Conservation (phyloP, 2,329 filamentous ascomycete genomes). For the Knufia petricola region DNA sequence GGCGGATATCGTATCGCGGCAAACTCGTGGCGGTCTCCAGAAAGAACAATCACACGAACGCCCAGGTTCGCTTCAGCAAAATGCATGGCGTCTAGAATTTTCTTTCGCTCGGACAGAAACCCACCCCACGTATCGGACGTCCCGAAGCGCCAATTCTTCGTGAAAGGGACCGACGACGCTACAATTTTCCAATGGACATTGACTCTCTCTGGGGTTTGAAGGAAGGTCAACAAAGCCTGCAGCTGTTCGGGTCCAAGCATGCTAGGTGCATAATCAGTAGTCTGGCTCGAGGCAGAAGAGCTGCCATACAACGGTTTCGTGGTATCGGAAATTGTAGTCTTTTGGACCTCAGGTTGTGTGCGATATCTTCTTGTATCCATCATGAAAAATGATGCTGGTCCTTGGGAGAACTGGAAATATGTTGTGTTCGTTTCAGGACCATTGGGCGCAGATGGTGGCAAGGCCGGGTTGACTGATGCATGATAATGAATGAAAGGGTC, state of each 20-base stretch:
- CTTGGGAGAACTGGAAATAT: slow-evolving; percentile 83
- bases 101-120: slow-evolving; percentile 68
- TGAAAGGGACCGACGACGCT: slow-evolving; percentile 84
- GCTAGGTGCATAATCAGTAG: slow-evolving; percentile 51
- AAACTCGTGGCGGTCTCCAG: slow-evolving; percentile 94
- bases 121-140: slow-evolving; percentile 89
- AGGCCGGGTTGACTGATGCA: slow-evolving; percentile 70
- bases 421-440: slow-evolving; percentile 49
- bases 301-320: slow-evolving; percentile 12
- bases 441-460: slow-evolving; percentile 42
- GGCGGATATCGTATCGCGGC: slow-evolving; percentile 69
- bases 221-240: slow-evolving; percentile 66
- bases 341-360: slow-evolving; percentile 35
- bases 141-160: slow-evolving; percentile 92
- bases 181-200: slow-evolving; percentile 92
- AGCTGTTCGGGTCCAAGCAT: slow-evolving; percentile 80
- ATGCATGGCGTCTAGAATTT: slow-evolving; percentile 87
- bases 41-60: slow-evolving; percentile 71
- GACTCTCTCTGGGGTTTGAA: slow-evolving; percentile 59
- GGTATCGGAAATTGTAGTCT: neutral
- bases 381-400: slow-evolving; percentile 89
- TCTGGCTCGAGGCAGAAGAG: slow-evolving; percentile 6
- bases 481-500: slow-evolving; percentile 87
- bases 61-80: slow-evolving; percentile 61
- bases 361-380: slow-evolving; percentile 85